A percentile compares a stretch with the other conserved stretches of the same genome.
Evolutionary conservation across 2,329 filamentous ascomycete genomes (phyloP).

Genomic region (Aureobasidium sp.): DNA sequence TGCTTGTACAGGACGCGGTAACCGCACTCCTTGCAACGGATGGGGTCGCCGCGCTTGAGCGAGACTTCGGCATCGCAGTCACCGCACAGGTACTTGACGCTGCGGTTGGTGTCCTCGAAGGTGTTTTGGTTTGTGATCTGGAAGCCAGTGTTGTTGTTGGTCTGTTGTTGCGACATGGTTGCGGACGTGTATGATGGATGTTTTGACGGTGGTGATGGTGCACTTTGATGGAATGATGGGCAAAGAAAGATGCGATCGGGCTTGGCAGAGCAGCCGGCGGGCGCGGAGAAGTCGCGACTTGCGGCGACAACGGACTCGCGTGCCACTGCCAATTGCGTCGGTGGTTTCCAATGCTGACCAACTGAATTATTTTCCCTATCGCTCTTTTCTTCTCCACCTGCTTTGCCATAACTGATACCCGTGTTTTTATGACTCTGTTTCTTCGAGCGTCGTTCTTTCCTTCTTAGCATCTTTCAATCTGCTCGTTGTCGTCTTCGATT

Average conservation of each 20-base stretch:
- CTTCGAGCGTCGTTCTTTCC: background rate
- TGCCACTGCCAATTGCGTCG: background rate
- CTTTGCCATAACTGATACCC: background rate
- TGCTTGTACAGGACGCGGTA: conserved; percentile 97
- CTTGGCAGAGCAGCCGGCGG: background rate
- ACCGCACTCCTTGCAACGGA: conserved; percentile 85
- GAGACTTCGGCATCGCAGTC: conserved; percentile 74
- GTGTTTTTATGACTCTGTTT: background rate
- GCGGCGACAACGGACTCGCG: conserved; percentile 2
- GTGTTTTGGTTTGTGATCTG: conserved; percentile 38
- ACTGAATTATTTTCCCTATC: background rate
- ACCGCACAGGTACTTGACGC: conserved; percentile 54
- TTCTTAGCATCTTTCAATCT: background rate
- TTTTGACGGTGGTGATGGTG: background rate
- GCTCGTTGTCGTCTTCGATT: background rate
- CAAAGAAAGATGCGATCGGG: background rate
- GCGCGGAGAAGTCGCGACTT: background rate
- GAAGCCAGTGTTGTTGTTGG: conserved; percentile 17
- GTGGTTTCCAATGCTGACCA: conserved; percentile 7
- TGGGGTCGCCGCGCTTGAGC: conserved; percentile 68
- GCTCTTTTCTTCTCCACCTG: background rate
- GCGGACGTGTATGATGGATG: background rate
- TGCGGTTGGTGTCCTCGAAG: conserved; percentile 38
- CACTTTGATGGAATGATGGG: background rate
- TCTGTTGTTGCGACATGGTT: conserved; percentile 9